Evolutionary conservation across 2,329 filamentous ascomycete genomes (phyloP), one percentile per base, ranked within the genome.

Genomic region (Fusarium liriodendri): DNA sequence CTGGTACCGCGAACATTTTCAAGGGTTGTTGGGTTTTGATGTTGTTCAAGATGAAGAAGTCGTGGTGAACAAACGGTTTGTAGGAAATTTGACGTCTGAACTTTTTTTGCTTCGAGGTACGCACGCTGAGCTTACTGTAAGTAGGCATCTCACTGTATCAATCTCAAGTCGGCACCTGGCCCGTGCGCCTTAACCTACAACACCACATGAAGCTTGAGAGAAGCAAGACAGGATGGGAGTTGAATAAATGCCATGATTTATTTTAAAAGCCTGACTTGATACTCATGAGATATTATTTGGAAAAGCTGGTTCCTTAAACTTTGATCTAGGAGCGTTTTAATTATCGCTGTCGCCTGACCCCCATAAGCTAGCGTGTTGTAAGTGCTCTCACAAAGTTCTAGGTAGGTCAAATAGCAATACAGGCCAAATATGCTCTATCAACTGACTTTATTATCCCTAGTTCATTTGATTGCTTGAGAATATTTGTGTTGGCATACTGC

Each of bases 1-100:
- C 97, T 79, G 94, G 94, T 33, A 98, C 95, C 11, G 95, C 92
- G 83, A 98, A 98, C 96, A 98, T 96, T 66, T 55, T 29, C 35
- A 66, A 38, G 33, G 62, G 20, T 25, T 64, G 32, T 35, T 35
- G 58, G 58, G 55, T 62, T 52, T 45, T 45, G 62, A 66, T 38
- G 57, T 61, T 59, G 62, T 55, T 63, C 58, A 62, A 71, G 62
- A 62, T 68, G 25, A 27, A 27, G 57, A 59, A 68, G 54, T 62
- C 71, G 65, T 69, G 62, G 18, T 29, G 25, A 29, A 32, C 47
- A 50, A 50, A 11, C 25, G 10, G 45, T 52, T 16, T 29, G 27
- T 32, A 52, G 47, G 47, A 52, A 52, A 52, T 52, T 52, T 52
- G 27, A 52, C 47, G 4, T 52, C 45, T 52, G 10, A 52, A 52